Evolutionary conservation across 2,329 filamentous ascomycete species (phyloP).

Genomic region (Teratosphaeria viscida): DNA sequence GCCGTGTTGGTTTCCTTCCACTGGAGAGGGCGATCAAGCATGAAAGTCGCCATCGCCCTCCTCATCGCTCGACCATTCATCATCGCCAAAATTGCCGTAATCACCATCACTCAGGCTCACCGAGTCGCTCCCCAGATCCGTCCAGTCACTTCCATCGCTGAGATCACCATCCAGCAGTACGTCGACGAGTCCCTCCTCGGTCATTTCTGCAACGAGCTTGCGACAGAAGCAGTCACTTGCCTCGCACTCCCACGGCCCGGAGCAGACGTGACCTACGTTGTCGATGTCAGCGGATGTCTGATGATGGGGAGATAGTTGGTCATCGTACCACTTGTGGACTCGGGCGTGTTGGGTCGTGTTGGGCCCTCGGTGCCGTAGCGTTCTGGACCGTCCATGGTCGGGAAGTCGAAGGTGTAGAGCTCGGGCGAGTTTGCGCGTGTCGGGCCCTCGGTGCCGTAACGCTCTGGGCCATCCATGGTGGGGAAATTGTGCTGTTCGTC

Average conservation of each 20-base stretch:
- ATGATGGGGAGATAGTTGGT: neutral
- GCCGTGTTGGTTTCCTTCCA: too few relatives aligned
- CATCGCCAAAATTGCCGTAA: neutral
- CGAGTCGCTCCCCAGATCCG: neutral
- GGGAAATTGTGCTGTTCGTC: neutral
- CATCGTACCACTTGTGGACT: neutral
- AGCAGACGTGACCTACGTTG: neutral
- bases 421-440: neutral
- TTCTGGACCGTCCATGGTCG: neutral
- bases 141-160: neutral
- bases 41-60: neutral
- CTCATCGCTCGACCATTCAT: neutral
- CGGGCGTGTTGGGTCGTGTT: neutral
- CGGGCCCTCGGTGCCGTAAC: neutral
- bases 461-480: neutral
- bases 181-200: neutral
- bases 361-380: neutral
- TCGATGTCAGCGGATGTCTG: neutral
- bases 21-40: neutral
- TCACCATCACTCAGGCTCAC: neutral
- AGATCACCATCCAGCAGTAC: neutral
- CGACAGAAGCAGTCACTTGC: neutral
- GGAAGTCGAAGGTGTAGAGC: neutral
- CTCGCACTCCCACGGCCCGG: neutral
- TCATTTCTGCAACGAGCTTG: neutral